Percentiles rank a stretch among this genome's conserved stretches.
These are phyloP conservation scores for Kuraishia ogatae DNA, from an alignment of 805 yeast genomes.

Conservation along the genomic window DNA sequence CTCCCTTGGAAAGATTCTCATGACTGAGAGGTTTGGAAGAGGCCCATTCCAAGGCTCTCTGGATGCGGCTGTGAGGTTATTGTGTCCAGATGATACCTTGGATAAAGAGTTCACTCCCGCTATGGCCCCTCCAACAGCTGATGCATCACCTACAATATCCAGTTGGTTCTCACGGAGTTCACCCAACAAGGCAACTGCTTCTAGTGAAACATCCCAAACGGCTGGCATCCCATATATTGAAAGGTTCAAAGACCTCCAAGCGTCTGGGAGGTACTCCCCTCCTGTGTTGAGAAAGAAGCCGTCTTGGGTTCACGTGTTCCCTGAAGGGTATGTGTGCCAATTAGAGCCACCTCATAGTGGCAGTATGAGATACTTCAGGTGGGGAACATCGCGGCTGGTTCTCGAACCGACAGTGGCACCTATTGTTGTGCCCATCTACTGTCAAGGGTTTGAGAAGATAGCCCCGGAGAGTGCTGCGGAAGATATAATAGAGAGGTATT, in stretches of 20 bases:
- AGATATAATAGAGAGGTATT: slow-evolving; percentile 42
- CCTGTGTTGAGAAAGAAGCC: slow-evolving; percentile 60
- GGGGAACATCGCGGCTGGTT: slow-evolving; percentile 87
- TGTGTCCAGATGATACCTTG: slow-evolving; percentile 70
- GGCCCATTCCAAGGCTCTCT: slow-evolving; percentile 90
- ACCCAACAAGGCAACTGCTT: not conserved
- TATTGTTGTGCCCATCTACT: slow-evolving; percentile 76
- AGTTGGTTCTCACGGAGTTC: not conserved
- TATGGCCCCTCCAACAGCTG: too few relatives aligned
- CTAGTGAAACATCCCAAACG: not conserved
- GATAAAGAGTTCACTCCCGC: slow-evolving; percentile 28
- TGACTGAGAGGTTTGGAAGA: slow-evolving; percentile 80
- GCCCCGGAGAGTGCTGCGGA: slow-evolving; percentile 69
- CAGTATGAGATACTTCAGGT: slow-evolving; percentile 89
- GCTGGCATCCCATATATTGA: not conserved
- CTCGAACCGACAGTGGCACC: slow-evolving; percentile 82
- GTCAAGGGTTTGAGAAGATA: slow-evolving; percentile 79
- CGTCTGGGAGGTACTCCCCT: slow-evolving; percentile 26
- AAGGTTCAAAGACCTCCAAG: slow-evolving; percentile 8
- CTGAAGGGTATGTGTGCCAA: slow-evolving; percentile 92
- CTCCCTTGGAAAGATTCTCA: slow-evolving; percentile 80
- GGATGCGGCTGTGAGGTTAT: slow-evolving; percentile 75
- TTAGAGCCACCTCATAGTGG: slow-evolving; percentile 67
- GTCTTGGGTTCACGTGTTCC: slow-evolving; percentile 91
- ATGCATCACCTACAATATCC: too few relatives aligned